Evolutionary conservation across 768 basidiomycete species (phyloP), one percentile per base, ranked within the genome.

Genomic region (Cantharellus cinnabarinus): DNA sequence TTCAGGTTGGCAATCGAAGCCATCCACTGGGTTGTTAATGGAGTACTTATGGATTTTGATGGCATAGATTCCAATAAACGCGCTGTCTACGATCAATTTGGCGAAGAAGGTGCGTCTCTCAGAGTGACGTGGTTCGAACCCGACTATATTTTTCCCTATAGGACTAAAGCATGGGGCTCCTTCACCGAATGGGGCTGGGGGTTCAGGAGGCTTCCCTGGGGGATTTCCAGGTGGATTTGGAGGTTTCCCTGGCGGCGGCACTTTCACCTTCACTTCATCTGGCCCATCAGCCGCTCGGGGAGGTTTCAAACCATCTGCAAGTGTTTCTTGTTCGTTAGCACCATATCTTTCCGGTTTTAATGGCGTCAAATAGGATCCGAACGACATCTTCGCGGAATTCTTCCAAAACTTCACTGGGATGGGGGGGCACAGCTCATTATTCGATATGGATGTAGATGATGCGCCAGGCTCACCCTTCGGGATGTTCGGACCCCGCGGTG

Each of bases 41-140:
- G 20, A 29, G 20, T 29, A 48, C 29, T 48, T 48, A 48, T 48
- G 44, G 44, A 10, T 48, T 48, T 29, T 48, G 44, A 48, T 48
- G 44, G 29, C 29, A 48, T 29, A 48, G 90, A 95, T 70, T 79
- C 80, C 69, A 75, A 89, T 67, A 90, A 89, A 66, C 83, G 88
- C 34, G 71, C 85, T 0, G 67, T 89, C 4, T 97, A 91, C 63
- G 93, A 95, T 69, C 89, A 95, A 64, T 83, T 91, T 59, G 94
- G 94, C 41, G 91, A 95, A 68, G 93, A 95, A 59, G 93, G 94
- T 54, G 38, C 7, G 44, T 29, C 44, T 0, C 29, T 10, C 10
- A 48, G 44, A 48, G 29, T 29, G 10, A 48, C 29, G 35, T 37
- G 10, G 38, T 54, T 37, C 52, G 38, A 10, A 37, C 35, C 35